Evolutionary conservation across 371 early-diverging fungal genomes (phyloP), one percentile per base, ranked within the genome.

Genomic region (Nosema muscidifuracis): DNA sequence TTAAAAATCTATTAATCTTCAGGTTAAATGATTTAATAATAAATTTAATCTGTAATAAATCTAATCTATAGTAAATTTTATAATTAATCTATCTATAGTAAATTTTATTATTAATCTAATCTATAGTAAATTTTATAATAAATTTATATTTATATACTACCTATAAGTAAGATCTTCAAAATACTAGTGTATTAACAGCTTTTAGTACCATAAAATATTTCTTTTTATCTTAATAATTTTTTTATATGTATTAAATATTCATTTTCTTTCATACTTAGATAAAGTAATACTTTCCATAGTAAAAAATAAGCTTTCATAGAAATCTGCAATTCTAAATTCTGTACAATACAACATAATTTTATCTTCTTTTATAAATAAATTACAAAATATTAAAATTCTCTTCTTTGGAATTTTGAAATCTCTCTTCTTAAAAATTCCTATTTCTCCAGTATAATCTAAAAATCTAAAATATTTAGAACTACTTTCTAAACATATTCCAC

Each of bases 291-390:
- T 47, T 34, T 71, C 71, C n/a, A 63, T 47, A 26, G 51, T 53
- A 53, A 63, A 63, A 42, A 71, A 71, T 34, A 71, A 50, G 4
- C 43, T 44, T 40, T 63, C 71, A 55, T 38, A 71, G 4, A 71
- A 40, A 33, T 63, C 61, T 42, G 42, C 16, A 16, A 13, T 55
- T 31, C 30, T 43, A 55, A 47, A 53, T 30, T 51, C 51, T 20
- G 38, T 62, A 20, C 71, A 71, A 15, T 24, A 42, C 18, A 71
- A 38, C 7, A 13, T 18, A 0, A 63, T 38, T 15, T 47, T 38
- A 2, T 55, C 55, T 15, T 63, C 34, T 15, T 55, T 71, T 18
- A 55, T n/a, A 38, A 53, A 53, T 28, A 51, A 10, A 20, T 51
- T 71, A 40, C 71, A 71, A 28, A 26, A 26, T 12, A 71, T 33